Base-by-base conservation (phyloP, 306 rosid species). In the Lablab purpureus region DNA sequence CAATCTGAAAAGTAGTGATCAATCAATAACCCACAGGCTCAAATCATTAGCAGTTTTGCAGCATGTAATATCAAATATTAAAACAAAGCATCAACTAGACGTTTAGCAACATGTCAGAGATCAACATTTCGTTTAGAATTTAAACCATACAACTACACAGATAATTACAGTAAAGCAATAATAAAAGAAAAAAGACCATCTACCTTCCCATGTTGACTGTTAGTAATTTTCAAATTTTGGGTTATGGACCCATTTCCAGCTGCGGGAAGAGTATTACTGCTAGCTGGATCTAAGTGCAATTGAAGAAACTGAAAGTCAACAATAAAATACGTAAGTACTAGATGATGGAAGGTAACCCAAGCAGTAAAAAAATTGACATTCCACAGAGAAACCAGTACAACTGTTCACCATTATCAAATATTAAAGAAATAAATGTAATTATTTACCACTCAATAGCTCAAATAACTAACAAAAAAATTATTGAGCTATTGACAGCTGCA, bases 201-300 rank as follows among this genome's bases (percentile, higher is more conserved):
- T 92, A 96, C 99, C 99, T 96, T 96, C 78, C 99, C 99, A 54
- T 90, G 96, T 82, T 91, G 99, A 88, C 87, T 91, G 80, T 96
- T 96, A n/a, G 94, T 91, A 81, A 96, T 91, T 89, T 82, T 96
- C 84, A 96, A 84, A 58, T 23, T 89, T 79, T 96, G 99, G 6
- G 90, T 89, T 84, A 96, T 73, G 34, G 93, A 84, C 40, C 94
- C 99, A 71, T 78, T 80, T 82, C 93, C 95, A 74, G 82, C 84
- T 80, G 91, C 88, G 30, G 88, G 94, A 27, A 96, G 88, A 76
- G 89, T 85, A 86, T 84, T 91, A 85, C 92, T 73, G 73, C 96
- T 93, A 60, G 99, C 99, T 25, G 98, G 96, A 80, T 96, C 99
- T 22, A 96, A 85, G 82, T 96, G 96, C 90, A 96, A 73, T 75